Base-by-base conservation (phyloP, 1,284 basidiomycete species). In the Pterula multifida region DNA sequence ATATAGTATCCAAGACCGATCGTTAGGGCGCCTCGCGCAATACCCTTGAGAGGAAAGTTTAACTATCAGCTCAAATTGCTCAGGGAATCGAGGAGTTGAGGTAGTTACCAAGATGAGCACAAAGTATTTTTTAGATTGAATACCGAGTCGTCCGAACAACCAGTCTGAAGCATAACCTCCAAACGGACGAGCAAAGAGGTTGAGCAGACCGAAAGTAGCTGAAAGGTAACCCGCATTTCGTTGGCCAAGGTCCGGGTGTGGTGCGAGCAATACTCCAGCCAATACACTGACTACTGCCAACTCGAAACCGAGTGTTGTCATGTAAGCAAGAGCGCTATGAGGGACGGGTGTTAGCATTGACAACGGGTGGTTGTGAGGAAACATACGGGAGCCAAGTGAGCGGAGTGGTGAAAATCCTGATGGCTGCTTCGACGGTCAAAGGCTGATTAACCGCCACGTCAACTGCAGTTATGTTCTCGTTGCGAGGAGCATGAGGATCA, bases 311-410 rank as follows among this genome's bases (percentile, higher is more conserved):
- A 82, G 79, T 4, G 73, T 75, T 1, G 70, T 67, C 21, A 69
- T 55, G 56, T 36, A 36, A 19, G 21, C 13, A 1, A 25, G 12
- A 3, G 22, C 17, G 13, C 23, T 45, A n/a, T 21, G 23, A 17
- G 42, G 15, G 11, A 23, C 26, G 21, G 2, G 13, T 44, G 13
- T 15, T 3, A 23, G 13, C 36, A 13, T 9, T 2, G 15, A 3
- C 17, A 19, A 32, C 24, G 19, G 36, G 28, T 80, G 79, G 13
- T n/a, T 35, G 69, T 72, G 9, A n/a, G n/a, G n/a, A n/a, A n/a
- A 79, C 57, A 1, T 74, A 63, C 1, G 76, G 76, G 15, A 84
- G 67, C 78, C 78, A 82, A 0, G 80, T 81, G 15, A 77, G 57
- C 3, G 75, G 74, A 51, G 62, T 71, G 4, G 55, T 22, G 24